These are phyloP conservation scores for Clarireedia sp. DNA, from an alignment of 2,329 filamentous ascomycete genomes.

Conservation along the genomic window DNA sequence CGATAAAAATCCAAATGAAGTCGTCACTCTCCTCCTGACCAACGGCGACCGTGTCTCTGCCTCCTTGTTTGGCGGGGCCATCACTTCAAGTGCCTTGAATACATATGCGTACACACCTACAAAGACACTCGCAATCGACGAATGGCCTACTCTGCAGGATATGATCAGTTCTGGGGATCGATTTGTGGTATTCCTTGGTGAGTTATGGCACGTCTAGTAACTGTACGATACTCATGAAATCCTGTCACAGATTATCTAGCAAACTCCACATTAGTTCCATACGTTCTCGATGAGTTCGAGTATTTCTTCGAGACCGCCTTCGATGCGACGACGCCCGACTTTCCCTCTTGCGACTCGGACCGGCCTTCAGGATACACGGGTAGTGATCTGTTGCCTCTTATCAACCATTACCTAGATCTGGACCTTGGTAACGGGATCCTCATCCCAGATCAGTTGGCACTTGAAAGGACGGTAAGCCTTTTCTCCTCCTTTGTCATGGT, in stretches of 20 bases:
- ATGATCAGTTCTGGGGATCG: slow-evolving; percentile 56
- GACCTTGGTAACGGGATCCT: slow-evolving; percentile 37
- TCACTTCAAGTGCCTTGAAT: slow-evolving; percentile 19
- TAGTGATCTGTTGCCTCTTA: slow-evolving; percentile 43
- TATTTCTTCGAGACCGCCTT: slow-evolving; percentile 69
- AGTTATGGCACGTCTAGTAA: background rate
- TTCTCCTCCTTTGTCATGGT: no score
- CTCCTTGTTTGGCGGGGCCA: slow-evolving; percentile 40
- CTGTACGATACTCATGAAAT: background rate
- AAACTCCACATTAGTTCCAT: slow-evolving; percentile 44
- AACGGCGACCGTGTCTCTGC: slow-evolving; percentile 52
- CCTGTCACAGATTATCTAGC: slow-evolving; percentile 47
- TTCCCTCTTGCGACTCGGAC: slow-evolving; percentile 58
- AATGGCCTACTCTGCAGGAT: slow-evolving; percentile 62
- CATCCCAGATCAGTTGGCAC: slow-evolving; percentile 42
- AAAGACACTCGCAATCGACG: slow-evolving; percentile 34
- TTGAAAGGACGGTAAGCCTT: slow-evolving; percentile 29
- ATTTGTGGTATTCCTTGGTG: slow-evolving; percentile 64
- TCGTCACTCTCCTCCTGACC: slow-evolving; percentile 56
- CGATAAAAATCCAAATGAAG: slow-evolving; percentile 48
- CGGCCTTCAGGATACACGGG: slow-evolving; percentile 44
- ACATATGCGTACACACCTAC: slow-evolving; percentile 26
- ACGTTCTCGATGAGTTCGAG: slow-evolving; percentile 55
- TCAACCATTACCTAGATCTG: slow-evolving; percentile 58
- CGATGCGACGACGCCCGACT: slow-evolving; percentile 42